Conservation (phyloP, 1,284 basidiomycete genomes). For the Malassezia psittaci region DNA sequence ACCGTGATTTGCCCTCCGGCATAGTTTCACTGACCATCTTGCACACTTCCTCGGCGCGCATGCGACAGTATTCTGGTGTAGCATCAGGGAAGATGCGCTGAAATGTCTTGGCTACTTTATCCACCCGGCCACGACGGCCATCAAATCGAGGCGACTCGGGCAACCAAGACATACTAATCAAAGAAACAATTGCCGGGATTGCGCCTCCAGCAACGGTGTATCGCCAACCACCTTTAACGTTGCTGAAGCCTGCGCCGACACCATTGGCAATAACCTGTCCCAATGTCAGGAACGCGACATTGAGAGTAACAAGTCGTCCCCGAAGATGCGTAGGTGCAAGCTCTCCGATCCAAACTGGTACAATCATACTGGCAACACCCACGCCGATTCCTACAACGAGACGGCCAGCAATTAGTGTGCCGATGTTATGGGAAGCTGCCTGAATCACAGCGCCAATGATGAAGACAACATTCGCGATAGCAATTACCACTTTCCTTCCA, state of each 20-base stretch:
- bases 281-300: constrained; percentile 47
- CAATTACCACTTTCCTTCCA: constrained; percentile 19
- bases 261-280: constrained; percentile 48
- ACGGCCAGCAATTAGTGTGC: constrained; percentile 48
- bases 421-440: constrained; percentile 41
- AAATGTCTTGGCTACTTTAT: constrained; percentile 35
- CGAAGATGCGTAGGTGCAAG: constrained; percentile 48
- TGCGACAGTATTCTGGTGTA: constrained; percentile 37
- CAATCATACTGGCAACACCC: constrained; percentile 44
- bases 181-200: constrained; percentile 40
- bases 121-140: constrained; percentile 33
- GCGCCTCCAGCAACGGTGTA: constrained; percentile 48
- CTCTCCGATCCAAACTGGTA: constrained; percentile 49
- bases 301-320: constrained; percentile 48
- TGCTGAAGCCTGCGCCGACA: constrained; percentile 27
- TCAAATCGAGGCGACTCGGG: constrained; percentile 48
- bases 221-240: constrained; percentile 43
- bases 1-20: not conserved
- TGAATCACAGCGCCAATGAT: constrained; percentile 47
- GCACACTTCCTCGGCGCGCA: constrained; percentile 43
- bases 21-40: constrained; percentile 22
- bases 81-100: constrained; percentile 30
- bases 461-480: constrained; percentile 20
- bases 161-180: constrained; percentile 33
- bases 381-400: constrained; percentile 49